A percentile compares a stretch with the other conserved stretches of the same genome.
These are phyloP conservation scores for Agastache rugosa DNA, from an alignment of 257 asterid species.

Conservation along the genomic window DNA sequence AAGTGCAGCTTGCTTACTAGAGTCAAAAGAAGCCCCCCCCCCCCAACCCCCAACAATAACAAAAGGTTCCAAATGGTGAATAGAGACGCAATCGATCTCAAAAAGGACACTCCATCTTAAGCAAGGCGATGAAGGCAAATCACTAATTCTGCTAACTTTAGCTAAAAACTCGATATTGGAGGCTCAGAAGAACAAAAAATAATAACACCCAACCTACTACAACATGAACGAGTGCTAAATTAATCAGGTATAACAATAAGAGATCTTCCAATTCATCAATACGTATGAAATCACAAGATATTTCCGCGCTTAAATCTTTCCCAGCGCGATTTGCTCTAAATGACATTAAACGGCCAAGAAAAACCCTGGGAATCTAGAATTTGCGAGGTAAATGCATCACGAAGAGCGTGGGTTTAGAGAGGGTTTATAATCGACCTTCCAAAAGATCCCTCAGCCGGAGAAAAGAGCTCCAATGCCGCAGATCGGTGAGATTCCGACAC, in stretches of 20 bases:
- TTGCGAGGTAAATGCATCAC: not conserved
- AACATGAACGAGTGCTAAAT: not conserved
- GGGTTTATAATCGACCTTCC: constrained; percentile 66
- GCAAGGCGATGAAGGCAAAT: constrained; percentile 14
- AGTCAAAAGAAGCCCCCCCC: constrained; percentile 7
- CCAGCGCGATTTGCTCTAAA: constrained; percentile 12
- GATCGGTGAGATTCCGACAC: constrained; percentile 89
- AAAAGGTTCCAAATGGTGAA: not conserved
- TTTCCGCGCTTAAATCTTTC: constrained; percentile 1
- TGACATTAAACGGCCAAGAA: constrained; percentile 20
- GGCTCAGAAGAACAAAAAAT: constrained; percentile 6
- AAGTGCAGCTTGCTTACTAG: not conserved
- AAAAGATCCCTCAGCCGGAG: constrained; percentile 65
- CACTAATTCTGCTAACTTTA: constrained; percentile 6
- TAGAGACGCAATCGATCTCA: not conserved
- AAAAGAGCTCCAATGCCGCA: constrained; percentile 74
- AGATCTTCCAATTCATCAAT: constrained; percentile 35
- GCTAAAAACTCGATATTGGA: constrained; percentile 18
- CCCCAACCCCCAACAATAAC: not conserved
- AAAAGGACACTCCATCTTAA: not conserved
- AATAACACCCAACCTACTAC: not conserved
- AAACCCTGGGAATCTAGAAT: not conserved
- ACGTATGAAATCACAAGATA: constrained; percentile 14
- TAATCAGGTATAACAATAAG: not conserved
- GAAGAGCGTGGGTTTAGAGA: constrained; percentile 42